phyloP scores from a whole-genome alignment of 805 yeast genomes.

The Pichia exigua region DNA sequence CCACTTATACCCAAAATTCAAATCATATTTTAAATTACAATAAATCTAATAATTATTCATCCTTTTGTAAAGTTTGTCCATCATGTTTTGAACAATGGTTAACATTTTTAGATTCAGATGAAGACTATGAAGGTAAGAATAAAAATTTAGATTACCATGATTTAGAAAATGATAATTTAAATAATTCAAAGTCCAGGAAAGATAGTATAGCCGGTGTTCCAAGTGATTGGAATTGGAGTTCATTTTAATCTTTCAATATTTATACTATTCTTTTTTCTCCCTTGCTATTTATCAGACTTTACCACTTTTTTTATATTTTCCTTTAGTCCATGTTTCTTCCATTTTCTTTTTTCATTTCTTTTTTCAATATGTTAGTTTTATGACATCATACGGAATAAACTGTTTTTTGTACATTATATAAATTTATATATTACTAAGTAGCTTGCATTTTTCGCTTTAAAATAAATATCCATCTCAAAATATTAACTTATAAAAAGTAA shows the following conservation, averaged over 20 bases:
- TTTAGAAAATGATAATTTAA: conserved; percentile 13
- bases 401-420: neutral
- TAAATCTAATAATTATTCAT: neutral
- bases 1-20: neutral
- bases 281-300: neutral
- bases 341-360: no score
- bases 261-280: neutral
- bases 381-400: no score
- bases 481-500: no score
- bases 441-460: neutral
- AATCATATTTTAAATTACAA: neutral
- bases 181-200: conserved; percentile 8
- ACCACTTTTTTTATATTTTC: neutral
- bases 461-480: no score
- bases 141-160: conserved; percentile 5
- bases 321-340: neutral
- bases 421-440: neutral
- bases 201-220: conserved; percentile 23
- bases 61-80: conserved; percentile 23
- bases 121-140: conserved; percentile 19
- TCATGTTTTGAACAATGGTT: conserved; percentile 22
- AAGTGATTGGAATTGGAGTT: conserved; percentile 48
- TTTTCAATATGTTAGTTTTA: no score
- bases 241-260: conserved; percentile 27
- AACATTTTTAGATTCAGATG: conserved; percentile 19